phyloP scores from a whole-genome alignment of 2,329 filamentous ascomycete species.

The Xylaria polymorpha region DNA sequence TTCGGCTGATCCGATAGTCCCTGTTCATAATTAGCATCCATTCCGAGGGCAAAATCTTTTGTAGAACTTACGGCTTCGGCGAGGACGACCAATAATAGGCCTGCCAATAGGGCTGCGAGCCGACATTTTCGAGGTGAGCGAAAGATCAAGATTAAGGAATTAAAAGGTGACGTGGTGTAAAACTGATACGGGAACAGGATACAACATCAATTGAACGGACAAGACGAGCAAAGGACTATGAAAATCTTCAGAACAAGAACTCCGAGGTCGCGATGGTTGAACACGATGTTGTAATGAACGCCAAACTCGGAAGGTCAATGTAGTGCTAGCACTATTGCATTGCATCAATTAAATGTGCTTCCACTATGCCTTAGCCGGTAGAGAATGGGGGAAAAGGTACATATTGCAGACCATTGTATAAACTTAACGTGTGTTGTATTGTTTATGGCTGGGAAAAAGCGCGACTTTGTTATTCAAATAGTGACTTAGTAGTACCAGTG shows the following conservation, averaged over 20 bases:
- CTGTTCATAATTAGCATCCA: slow-evolving; percentile 15
- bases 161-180: not conserved
- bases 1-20: slow-evolving; percentile 11
- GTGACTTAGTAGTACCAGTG: slow-evolving; percentile 19
- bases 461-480: slow-evolving; percentile 6
- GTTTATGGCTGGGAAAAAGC: slow-evolving; percentile 10
- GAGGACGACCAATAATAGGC: slow-evolving; percentile 31
- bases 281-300: not conserved
- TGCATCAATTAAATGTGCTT: not conserved
- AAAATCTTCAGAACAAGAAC: not conserved
- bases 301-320: not conserved
- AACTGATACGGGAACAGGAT: not conserved
- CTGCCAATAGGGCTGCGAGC: slow-evolving; percentile 25
- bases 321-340: not conserved
- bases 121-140: slow-evolving; percentile 22
- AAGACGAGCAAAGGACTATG: not conserved
- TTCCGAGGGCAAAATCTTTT: not conserved
- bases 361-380: not conserved
- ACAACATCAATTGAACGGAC: not conserved
- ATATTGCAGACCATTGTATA: not conserved
- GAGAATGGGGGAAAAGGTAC: not conserved
- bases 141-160: not conserved
- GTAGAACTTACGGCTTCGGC: slow-evolving; percentile 28
- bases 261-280: not conserved
- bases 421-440: slow-evolving; percentile 3